Evolutionary conservation across 2,329 filamentous ascomycete species (phyloP).

Genomic region (Bipolaris zeicola): DNA sequence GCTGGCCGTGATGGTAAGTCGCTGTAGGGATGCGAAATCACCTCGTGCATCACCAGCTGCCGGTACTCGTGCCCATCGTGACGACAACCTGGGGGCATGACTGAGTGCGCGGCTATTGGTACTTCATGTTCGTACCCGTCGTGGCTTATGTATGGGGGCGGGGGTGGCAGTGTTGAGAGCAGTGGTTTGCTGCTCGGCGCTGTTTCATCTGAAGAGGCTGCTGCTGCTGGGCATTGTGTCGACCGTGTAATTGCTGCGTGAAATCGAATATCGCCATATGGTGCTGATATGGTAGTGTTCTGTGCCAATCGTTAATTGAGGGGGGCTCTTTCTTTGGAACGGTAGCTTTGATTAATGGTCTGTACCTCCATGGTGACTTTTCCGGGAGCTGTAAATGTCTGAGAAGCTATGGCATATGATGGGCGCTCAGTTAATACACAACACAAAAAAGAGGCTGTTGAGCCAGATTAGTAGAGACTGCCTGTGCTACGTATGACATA

Average conservation of each 20-base stretch:
- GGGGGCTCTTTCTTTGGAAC: not conserved
- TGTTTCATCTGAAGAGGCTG: slow-evolving; percentile 2
- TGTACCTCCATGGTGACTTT: slow-evolving; percentile 12
- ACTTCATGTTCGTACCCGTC: not conserved
- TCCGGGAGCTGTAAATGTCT: not conserved
- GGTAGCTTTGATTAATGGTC: not conserved
- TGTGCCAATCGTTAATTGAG: not conserved
- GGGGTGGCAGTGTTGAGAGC: not conserved
- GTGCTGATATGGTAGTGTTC: slow-evolving; percentile 6
- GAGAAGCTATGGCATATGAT: not conserved
- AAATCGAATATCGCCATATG: slow-evolving; percentile 1
- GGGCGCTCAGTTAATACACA: not conserved
- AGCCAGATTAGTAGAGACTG: slow-evolving; percentile 4
- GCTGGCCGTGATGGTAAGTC: slow-evolving; percentile 2
- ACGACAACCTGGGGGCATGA: not conserved
- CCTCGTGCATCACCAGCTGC: not conserved
- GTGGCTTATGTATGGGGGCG: slow-evolving; percentile 7
- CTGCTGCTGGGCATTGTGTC: slow-evolving; percentile 1
- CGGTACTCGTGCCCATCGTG: slow-evolving; percentile 33
- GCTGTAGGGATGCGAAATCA: slow-evolving; percentile 10
- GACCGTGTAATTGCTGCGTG: not conserved
- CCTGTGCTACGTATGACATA: slow-evolving; percentile 8
- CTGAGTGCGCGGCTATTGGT: not conserved
- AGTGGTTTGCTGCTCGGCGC: slow-evolving; percentile 10
- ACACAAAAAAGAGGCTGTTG: slow-evolving; percentile 1